Base-by-base conservation (phyloP, 1,284 basidiomycete species). In the Cutaneotrichosporon mucoides region DNA sequence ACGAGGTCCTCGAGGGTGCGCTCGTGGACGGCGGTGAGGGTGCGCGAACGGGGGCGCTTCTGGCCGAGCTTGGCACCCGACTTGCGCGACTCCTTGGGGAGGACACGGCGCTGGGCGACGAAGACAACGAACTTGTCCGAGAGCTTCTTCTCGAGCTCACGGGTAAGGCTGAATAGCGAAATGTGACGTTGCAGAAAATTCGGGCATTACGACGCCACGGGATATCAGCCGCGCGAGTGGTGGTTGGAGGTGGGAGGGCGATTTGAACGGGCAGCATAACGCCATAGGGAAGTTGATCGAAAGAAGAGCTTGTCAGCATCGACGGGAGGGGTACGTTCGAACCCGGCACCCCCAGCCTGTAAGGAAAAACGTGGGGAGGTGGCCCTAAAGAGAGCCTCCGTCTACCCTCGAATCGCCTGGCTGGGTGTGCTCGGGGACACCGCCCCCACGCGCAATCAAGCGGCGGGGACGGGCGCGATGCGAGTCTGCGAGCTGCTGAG, bases 81-180 rank as follows among this genome's bases (percentile, higher is more conserved):
- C 76, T 86, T 90, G 71, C 92, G 92, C 73, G 92, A 93, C 66
- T 95, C 94, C 83, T 96, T 98, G 84, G 88, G 89, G 79, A 99
- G 85, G 87, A 98, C 95, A 77, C 95, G 89, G 80, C 96, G 93
- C 83, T 99, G 96, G 60, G 91, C 94, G 77, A 99, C 87, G 79
- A 99, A 99, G 66, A 99, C 90, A 78, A 99, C 92, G 82, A 97
- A 95, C 76, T 93, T 88, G 77, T 79, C 77, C 56, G 94, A 92
- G 83, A 99, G 98, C 83, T 99, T 99, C 87, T 99, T 99, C 87
- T 65, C 96, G 76, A 99, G 87, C 81, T 99, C 95, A 65, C 94
- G 89, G 69, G 93, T 97, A 77, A 99, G 88, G 80, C 94, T 98
- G 77, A 16, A 53, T 38, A 15, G 55, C 56, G 65, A 54, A 44